phyloP scores from a whole-genome alignment of 2,329 filamentous ascomycete genomes.

The Fusarium multiceps region DNA sequence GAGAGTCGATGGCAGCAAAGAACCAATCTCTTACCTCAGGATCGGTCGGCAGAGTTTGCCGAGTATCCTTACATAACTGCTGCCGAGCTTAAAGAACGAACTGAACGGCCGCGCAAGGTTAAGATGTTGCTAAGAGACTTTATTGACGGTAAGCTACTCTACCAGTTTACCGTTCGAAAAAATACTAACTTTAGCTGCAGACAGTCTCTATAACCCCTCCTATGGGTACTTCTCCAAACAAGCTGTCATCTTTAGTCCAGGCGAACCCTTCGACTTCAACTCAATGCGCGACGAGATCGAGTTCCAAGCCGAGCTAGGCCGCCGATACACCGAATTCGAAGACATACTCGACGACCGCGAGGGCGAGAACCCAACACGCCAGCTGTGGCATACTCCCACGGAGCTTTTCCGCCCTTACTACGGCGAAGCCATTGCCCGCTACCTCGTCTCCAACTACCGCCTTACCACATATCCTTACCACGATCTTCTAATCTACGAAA shows the following conservation, averaged over 20 bases:
- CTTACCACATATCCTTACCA: constrained; percentile 94
- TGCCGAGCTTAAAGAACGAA: constrained; percentile 77
- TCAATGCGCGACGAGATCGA: constrained; percentile 83
- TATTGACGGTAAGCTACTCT: constrained; percentile 77
- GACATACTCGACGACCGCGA: constrained; percentile 81
- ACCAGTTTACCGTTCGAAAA: not conserved
- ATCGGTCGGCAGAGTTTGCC: constrained; percentile 83
- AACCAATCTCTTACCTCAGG: constrained; percentile 76
- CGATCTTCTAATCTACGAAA: constrained; percentile 97
- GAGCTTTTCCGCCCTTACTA: constrained; percentile 97
- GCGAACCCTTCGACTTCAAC: constrained; percentile 90
- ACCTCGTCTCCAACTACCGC: constrained; percentile 95
- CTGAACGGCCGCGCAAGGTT: constrained; percentile 83
- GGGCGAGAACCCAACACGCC: constrained; percentile 76
- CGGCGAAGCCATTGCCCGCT: constrained; percentile 95
- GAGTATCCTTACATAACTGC: constrained; percentile 87
- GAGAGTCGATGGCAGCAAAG: constrained; percentile 90
- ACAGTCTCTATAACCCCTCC: constrained; percentile 92
- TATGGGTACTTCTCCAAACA: constrained; percentile 98
- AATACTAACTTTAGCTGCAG: constrained; percentile 57
- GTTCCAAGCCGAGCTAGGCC: constrained; percentile 81
- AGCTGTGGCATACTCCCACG: constrained; percentile 98
- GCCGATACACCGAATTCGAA: constrained; percentile 90
- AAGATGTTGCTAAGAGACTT: constrained; percentile 99
- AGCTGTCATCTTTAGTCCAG: constrained; percentile 93